phyloP scores from a whole-genome alignment of 805 yeast genomes.

The Candida maesae region DNA sequence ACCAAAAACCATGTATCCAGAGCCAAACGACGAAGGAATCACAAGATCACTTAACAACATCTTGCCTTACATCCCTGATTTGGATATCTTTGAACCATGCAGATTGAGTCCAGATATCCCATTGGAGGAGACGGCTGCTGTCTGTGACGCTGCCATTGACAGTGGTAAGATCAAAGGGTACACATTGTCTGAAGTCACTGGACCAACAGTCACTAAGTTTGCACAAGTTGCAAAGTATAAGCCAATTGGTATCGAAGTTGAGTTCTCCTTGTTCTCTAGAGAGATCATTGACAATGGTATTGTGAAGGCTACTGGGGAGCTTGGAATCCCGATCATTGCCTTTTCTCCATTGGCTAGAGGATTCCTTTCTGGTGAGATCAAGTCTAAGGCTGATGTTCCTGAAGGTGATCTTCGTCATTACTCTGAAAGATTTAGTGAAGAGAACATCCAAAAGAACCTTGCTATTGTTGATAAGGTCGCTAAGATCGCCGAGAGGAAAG shows the following conservation, averaged over 20 bases:
- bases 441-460: constrained; percentile 52
- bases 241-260: constrained; percentile 71
- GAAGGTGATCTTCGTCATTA: constrained; percentile 49
- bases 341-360: constrained; percentile 87
- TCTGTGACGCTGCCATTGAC: constrained; percentile 55
- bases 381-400: constrained; percentile 43
- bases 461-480: constrained; percentile 50
- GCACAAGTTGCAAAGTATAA: constrained; percentile 43
- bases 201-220: constrained; percentile 58
- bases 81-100: constrained; percentile 68
- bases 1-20: constrained; percentile 37
- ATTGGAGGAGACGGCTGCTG: constrained; percentile 53
- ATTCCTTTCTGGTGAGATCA: constrained; percentile 60
- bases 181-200: constrained; percentile 71
- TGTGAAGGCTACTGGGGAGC: constrained; percentile 52
- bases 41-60: constrained; percentile 43
- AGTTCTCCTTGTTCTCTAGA: constrained; percentile 66
- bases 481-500: constrained; percentile 42
- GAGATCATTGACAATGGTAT: constrained; percentile 63
- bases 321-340: constrained; percentile 63
- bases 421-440: constrained; percentile 57
- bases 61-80: constrained; percentile 36
- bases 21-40: constrained; percentile 46
- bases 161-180: constrained; percentile 67
- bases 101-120: constrained; percentile 59